A percentile compares a stretch with the other conserved stretches of the same genome.
phyloP scores from a whole-genome alignment of 352 stramenopile species.

The Pythium vanterpoolii region DNA sequence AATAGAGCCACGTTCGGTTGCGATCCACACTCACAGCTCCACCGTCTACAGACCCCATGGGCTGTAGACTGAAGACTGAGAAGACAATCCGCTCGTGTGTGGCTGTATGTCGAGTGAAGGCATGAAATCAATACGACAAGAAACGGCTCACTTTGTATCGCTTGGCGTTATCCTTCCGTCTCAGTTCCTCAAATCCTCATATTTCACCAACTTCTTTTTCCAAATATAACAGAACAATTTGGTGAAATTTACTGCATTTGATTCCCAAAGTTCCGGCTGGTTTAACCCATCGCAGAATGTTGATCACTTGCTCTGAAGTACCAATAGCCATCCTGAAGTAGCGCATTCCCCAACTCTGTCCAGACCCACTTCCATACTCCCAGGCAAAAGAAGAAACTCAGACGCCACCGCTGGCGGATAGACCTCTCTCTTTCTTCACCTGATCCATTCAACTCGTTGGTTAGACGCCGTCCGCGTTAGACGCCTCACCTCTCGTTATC shows the following conservation, averaged over 20 bases:
- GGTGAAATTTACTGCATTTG: background rate
- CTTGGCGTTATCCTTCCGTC: background rate
- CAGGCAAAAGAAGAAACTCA: background rate
- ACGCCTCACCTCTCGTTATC: too few species aligned
- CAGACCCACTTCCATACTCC: background rate
- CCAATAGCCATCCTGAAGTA: background rate
- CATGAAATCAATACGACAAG: background rate
- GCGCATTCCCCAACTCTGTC: background rate
- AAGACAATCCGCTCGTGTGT: too few species aligned
- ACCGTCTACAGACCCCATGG: background rate
- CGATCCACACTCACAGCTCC: too few species aligned
- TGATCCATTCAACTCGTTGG: background rate
- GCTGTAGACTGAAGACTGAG: background rate
- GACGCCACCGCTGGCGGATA: background rate
- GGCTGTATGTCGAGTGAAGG: too few species aligned
- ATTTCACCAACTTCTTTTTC: background rate
- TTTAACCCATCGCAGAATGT: background rate
- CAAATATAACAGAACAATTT: background rate
- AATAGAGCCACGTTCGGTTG: constrained; percentile 35
- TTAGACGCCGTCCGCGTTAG: background rate
- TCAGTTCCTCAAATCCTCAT: background rate
- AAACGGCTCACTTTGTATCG: background rate
- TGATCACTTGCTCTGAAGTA: background rate
- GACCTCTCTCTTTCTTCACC: background rate
- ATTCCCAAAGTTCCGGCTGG: background rate